Conservation (phyloP, 2,329 filamentous ascomycete species). For the Pseudodiploospora longispora region DNA sequence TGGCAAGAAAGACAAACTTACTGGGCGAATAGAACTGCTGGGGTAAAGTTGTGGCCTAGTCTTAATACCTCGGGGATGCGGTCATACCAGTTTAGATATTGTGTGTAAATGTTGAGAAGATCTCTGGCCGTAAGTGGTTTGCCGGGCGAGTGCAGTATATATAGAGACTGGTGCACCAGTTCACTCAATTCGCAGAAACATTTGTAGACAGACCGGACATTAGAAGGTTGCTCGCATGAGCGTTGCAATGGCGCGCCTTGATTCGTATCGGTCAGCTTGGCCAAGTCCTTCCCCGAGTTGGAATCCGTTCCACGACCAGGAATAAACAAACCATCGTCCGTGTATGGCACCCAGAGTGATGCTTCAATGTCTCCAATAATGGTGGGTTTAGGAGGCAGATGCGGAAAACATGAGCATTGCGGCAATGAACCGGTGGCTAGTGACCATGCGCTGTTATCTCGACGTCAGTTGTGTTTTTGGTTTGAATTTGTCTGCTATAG, state of each 20-base stretch:
- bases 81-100: slow-evolving; percentile 66
- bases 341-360: slow-evolving; percentile 52
- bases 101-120: slow-evolving; percentile 55
- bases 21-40: slow-evolving; percentile 67
- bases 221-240: slow-evolving; percentile 54
- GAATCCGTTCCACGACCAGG: not conserved
- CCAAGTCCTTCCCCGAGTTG: too few relatives aligned
- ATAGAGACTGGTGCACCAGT: slow-evolving; percentile 63
- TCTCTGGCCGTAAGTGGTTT: slow-evolving; percentile 55
- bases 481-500: not conserved
- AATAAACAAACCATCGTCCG: slow-evolving; percentile 43
- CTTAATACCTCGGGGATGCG: slow-evolving; percentile 55
- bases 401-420: slow-evolving; percentile 49
- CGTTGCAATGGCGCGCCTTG: slow-evolving; percentile 44
- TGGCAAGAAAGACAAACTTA: slow-evolving; percentile 32
- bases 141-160: slow-evolving; percentile 64
- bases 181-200: slow-evolving; percentile 66
- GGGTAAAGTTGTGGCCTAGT: slow-evolving; percentile 61
- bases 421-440: slow-evolving; percentile 55
- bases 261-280: not conserved
- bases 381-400: slow-evolving; percentile 49
- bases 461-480: slow-evolving; percentile 12
- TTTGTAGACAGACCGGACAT: slow-evolving; percentile 60
- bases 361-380: slow-evolving; percentile 54
- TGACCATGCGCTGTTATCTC: slow-evolving; percentile 49